phyloP scores from a whole-genome alignment of 805 yeast genomes.

The Clavispora asparagi region DNA sequence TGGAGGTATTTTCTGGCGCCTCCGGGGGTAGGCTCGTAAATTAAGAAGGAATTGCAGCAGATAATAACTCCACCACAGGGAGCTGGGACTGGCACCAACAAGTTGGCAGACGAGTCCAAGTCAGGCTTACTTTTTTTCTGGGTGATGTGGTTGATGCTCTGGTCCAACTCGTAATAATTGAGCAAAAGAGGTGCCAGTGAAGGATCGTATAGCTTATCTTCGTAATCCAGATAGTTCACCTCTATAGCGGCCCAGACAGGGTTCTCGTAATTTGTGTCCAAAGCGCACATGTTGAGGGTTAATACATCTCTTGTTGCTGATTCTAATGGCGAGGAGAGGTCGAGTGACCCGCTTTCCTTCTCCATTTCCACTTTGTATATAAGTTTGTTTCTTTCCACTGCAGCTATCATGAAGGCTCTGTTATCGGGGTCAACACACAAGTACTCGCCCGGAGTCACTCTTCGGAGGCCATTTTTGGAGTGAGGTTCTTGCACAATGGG shows the following conservation, averaged over 20 bases:
- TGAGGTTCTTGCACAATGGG: constrained; percentile 59
- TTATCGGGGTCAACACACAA: constrained; percentile 66
- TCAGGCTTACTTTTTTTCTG: constrained; percentile 26
- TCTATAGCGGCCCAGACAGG: constrained; percentile 85
- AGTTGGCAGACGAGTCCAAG: constrained; percentile 35
- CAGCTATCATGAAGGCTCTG: constrained; percentile 64
- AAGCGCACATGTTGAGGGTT: constrained; percentile 49
- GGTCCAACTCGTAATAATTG: constrained; percentile 75
- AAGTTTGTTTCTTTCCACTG: constrained; percentile 71
- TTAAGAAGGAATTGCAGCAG: constrained; percentile 51
- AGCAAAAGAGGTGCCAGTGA: constrained; percentile 26
- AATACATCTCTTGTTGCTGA: constrained; percentile 47
- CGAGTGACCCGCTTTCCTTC: constrained; percentile 36
- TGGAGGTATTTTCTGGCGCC: constrained; percentile 33
- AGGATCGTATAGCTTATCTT: constrained; percentile 13
- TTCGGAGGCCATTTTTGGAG: constrained; percentile 67
- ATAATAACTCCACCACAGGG: constrained; percentile 65
- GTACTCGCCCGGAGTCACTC: constrained; percentile 72
- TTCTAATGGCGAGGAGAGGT: constrained; percentile 71
- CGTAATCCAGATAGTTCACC: constrained; percentile 41
- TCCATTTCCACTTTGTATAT: constrained; percentile 56
- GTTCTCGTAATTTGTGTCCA: constrained; percentile 77
- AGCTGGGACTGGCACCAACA: constrained; percentile 66
- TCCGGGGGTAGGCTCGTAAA: constrained; percentile 33
- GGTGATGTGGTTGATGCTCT: constrained; percentile 76